These are phyloP conservation scores for Leccinum rimulosum DNA, from an alignment of 768 basidiomycete genomes.

Conservation along the genomic window DNA sequence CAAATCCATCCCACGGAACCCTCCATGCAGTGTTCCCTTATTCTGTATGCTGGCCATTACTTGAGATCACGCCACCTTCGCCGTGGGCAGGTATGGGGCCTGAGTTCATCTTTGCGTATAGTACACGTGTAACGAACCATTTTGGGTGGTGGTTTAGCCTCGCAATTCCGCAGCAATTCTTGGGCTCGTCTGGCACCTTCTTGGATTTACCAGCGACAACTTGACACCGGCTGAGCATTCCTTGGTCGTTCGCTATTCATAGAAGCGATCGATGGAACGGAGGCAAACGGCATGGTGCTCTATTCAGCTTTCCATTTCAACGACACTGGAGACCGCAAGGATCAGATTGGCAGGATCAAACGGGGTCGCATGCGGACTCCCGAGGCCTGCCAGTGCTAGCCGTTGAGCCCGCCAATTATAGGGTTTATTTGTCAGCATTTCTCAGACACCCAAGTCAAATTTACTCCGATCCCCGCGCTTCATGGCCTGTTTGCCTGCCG, in stretches of 20 bases:
- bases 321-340: constrained; percentile 6
- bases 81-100: constrained; percentile 15
- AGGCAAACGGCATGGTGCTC: constrained; percentile 12
- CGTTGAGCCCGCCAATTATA: constrained; percentile 12
- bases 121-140: constrained; percentile 22
- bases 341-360: constrained; percentile 23
- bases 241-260: constrained; percentile 6
- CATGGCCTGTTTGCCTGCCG: constrained; percentile 24
- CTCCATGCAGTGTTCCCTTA: constrained; percentile 13
- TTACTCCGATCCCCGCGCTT: constrained; percentile 19
- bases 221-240: not conserved
- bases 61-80: constrained; percentile 13
- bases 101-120: constrained; percentile 15
- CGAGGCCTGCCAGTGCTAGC: constrained; percentile 7
- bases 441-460: constrained; percentile 22
- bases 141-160: constrained; percentile 13
- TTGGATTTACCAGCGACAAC: not conserved
- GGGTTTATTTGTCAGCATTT: constrained; percentile 26
- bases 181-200: not conserved
- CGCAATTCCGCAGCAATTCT: constrained; percentile 2
- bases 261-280: constrained; percentile 11
- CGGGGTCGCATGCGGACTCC: constrained; percentile 15
- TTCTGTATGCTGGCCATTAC: not conserved
- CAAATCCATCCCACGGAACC: constrained; percentile 17
- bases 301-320: constrained; percentile 15